phyloP scores from a whole-genome alignment of 2,329 filamentous ascomycete genomes.

The Epichloe sp. region DNA sequence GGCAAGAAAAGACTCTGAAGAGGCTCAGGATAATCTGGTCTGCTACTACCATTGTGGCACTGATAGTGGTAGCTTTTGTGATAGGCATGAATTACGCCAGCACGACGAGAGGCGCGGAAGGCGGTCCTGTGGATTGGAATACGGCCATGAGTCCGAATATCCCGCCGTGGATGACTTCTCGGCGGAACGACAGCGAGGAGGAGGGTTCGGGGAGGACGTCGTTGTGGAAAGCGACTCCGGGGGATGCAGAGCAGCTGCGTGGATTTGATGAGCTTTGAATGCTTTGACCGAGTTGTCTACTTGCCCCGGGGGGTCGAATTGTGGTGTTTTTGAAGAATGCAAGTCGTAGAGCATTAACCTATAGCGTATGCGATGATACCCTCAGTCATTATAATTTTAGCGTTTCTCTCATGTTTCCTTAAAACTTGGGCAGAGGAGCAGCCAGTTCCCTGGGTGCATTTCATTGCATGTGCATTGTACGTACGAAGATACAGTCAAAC shows the following conservation, averaged over 20 bases:
- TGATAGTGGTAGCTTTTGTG: slow-evolving; percentile 34
- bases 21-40: slow-evolving; percentile 52
- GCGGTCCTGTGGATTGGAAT: not conserved
- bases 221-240: slow-evolving; percentile 14
- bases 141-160: slow-evolving; percentile 4
- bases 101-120: not conserved
- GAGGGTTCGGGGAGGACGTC: slow-evolving; percentile 13
- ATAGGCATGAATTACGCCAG: slow-evolving; percentile 16
- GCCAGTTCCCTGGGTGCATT: too few species aligned
- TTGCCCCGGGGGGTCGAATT: too few species aligned
- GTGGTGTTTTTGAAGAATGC: not conserved
- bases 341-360: not conserved
- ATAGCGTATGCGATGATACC: not conserved
- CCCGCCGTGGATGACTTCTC: slow-evolving; percentile 7
- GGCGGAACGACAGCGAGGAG: slow-evolving; percentile 6
- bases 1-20: slow-evolving; percentile 53
- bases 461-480: too few species aligned
- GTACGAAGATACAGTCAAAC: too few species aligned
- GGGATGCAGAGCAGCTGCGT: slow-evolving; percentile 25
- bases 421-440: not conserved
- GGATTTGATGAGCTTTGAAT: slow-evolving; percentile 35
- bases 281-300: not conserved
- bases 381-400: not conserved
- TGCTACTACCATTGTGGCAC: slow-evolving; percentile 34
- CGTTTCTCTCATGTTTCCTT: not conserved